Evolutionary conservation across 768 basidiomycete species (phyloP).

Genomic region (Lactarius sp.): DNA sequence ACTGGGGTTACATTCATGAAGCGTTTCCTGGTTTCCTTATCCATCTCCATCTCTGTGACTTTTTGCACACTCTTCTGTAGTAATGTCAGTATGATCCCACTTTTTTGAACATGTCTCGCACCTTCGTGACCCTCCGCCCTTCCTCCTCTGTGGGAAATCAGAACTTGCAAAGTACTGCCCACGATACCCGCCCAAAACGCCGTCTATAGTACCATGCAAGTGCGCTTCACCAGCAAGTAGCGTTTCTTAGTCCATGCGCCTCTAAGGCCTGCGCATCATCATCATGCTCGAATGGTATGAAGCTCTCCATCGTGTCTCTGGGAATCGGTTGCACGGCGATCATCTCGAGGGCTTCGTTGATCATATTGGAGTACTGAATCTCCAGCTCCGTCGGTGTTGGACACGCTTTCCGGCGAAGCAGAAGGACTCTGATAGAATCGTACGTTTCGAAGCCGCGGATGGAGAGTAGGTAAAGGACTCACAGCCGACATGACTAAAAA

Average conservation of each 20-base stretch:
- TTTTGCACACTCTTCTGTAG: slow-evolving; percentile 21
- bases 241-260: background rate
- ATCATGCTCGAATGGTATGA: background rate
- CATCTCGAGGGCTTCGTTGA: slow-evolving; percentile 22
- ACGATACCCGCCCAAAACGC: background rate
- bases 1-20: slow-evolving; percentile 17
- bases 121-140: slow-evolving; percentile 4
- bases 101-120: slow-evolving; percentile 13
- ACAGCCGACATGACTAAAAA: slow-evolving; percentile 20
- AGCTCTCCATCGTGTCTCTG: background rate
- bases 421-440: slow-evolving; percentile 15
- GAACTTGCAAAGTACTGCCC: slow-evolving; percentile 1
- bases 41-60: slow-evolving; percentile 21
- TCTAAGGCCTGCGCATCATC: background rate
- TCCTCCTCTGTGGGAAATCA: background rate
- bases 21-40: slow-evolving; percentile 14
- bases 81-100: slow-evolving; percentile 17
- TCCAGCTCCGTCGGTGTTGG: slow-evolving; percentile 21
- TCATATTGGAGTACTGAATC: background rate
- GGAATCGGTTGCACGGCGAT: background rate
- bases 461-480: background rate
- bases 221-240: background rate
- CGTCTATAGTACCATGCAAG: slow-evolving; percentile 10
- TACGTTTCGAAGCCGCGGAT: background rate
- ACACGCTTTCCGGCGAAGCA: slow-evolving; percentile 19